Evolutionary conservation across 768 basidiomycete species (phyloP).

Genomic region (Hygrophorus pudorinus): DNA sequence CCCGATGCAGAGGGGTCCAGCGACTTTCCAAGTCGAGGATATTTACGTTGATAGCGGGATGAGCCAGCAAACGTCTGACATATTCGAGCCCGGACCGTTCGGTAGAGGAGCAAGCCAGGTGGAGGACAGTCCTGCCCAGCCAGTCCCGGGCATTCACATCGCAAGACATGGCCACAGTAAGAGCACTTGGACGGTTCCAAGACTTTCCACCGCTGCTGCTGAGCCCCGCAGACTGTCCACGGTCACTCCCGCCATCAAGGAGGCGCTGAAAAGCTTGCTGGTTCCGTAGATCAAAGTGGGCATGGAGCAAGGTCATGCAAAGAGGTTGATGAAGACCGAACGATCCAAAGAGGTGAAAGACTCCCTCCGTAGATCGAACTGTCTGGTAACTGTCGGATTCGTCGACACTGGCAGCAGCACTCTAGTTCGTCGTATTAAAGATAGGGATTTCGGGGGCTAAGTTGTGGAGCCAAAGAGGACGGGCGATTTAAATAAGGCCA

Average conservation of each 20-base stretch:
- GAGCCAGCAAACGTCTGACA: constrained; percentile 62
- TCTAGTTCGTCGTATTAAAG: too few species aligned
- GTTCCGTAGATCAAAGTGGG: constrained; percentile 57
- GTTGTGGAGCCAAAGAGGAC: too few species aligned
- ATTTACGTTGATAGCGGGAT: constrained; percentile 73
- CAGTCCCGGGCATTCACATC: constrained; percentile 69
- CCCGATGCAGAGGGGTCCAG: constrained; percentile 88
- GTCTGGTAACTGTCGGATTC: too few species aligned
- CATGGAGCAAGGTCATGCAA: constrained; percentile 80
- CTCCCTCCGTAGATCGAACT: too few species aligned
- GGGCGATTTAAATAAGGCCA: too few species aligned
- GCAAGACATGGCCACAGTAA: constrained; percentile 18
- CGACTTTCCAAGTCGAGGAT: constrained; percentile 72
- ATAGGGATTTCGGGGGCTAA: too few species aligned
- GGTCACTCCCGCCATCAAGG: constrained; percentile 42
- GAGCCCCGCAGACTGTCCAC: constrained; percentile 21
- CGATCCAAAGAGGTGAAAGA: too few species aligned
- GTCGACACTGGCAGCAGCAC: too few species aligned
- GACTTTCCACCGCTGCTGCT: constrained; percentile 48
- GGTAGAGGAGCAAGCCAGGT: constrained; percentile 62
- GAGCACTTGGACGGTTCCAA: constrained; percentile 39
- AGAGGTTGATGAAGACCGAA: constrained; percentile 2
- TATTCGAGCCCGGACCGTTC: constrained; percentile 66
- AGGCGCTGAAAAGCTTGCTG: constrained; percentile 70
- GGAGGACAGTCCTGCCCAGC: constrained; percentile 70